Evolutionary conservation across 1,284 basidiomycete genomes (phyloP).

Genomic region (Malassezia furfur): DNA sequence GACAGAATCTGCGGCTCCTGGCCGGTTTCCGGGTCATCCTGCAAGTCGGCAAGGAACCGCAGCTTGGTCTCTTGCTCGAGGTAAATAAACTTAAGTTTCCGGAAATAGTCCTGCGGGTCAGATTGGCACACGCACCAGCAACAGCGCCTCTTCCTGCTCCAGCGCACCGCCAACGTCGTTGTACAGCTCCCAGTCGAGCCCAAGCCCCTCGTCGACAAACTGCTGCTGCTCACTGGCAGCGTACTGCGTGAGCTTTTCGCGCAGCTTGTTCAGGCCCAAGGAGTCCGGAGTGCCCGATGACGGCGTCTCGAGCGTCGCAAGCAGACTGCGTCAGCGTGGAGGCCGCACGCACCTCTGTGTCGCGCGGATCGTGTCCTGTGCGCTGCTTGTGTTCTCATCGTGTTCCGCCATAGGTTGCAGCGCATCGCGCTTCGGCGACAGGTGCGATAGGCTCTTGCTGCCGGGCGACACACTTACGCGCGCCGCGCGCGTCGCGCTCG

Average conservation of each 20-base stretch:
- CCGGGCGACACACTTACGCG: background rate
- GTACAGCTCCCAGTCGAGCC: slow-evolving; percentile 37
- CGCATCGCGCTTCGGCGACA: background rate
- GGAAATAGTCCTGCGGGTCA: slow-evolving; percentile 27
- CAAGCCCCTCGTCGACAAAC: slow-evolving; percentile 19
- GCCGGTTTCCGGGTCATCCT: slow-evolving; percentile 37
- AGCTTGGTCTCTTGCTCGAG: slow-evolving; percentile 43
- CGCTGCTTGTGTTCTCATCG: background rate
- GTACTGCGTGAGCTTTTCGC: slow-evolving; percentile 3
- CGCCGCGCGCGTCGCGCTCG: background rate
- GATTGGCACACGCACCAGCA: background rate
- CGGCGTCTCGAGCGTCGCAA: background rate
- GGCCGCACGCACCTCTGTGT: background rate
- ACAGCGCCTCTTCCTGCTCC: slow-evolving; percentile 28
- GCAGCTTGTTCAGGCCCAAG: slow-evolving; percentile 2
- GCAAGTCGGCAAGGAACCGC: slow-evolving; percentile 37
- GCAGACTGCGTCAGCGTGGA: background rate
- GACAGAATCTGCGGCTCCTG: slow-evolving; percentile 38
- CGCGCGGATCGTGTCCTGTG: background rate
- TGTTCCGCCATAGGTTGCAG: background rate
- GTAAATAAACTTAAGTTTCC: slow-evolving; percentile 43
- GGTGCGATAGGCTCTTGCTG: background rate
- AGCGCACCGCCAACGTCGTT: slow-evolving; percentile 33
- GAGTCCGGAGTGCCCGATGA: background rate
- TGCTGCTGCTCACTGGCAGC: background rate